Evolutionary conservation across 2,329 filamentous ascomycete species (phyloP), one percentile per base, ranked within the genome.

Genomic region (Coniochaeta sp.): DNA sequence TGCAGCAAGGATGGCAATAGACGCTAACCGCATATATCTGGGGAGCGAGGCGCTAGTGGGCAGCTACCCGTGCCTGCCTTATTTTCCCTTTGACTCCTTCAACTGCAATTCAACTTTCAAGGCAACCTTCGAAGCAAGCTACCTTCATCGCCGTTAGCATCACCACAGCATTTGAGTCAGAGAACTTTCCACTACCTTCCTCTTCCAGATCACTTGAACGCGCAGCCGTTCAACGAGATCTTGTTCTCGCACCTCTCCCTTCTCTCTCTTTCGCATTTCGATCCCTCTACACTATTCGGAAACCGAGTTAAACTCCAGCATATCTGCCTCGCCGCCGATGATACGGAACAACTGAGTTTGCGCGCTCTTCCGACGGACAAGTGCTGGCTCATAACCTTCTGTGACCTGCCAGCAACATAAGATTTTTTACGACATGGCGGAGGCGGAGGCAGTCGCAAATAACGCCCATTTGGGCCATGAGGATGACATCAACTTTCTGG

Each of bases 401-500:
- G 30, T 26, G 32, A 56, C 54, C 54, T 22, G 54, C 32, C 54
- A 38, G 54, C 30, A 56, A 16, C 54, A 56, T 5, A 36, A 19
- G 32, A 32, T 10, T 10, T 3, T 36, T 22, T 30, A 59, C 38
- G 17, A 50, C 3, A 68, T 64, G 63, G 61, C 67, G 40, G 67
- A 66, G 12, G 50, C 64, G 28, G 67, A 66, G 12, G 50, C 64
- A 24, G 55, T 62, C 19, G 24, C 60, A n/a, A 61, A 67, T 4
- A 55, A 34, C 30, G 32, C 56, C 12, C 24, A 56, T 55, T 17
- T 60, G n/a, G 58, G 60, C 34, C 55, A 54, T 16, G 59, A 62
- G 12, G 58, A 67, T n/a, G 64, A 66, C 19, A 57, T 64, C 10
- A 66, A 68, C 30, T 67, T 66, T 28, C 60, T 59, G 3, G 60